phyloP scores from a whole-genome alignment of 2,329 filamentous ascomycete genomes.

The Pochonia chlamydosporia region DNA sequence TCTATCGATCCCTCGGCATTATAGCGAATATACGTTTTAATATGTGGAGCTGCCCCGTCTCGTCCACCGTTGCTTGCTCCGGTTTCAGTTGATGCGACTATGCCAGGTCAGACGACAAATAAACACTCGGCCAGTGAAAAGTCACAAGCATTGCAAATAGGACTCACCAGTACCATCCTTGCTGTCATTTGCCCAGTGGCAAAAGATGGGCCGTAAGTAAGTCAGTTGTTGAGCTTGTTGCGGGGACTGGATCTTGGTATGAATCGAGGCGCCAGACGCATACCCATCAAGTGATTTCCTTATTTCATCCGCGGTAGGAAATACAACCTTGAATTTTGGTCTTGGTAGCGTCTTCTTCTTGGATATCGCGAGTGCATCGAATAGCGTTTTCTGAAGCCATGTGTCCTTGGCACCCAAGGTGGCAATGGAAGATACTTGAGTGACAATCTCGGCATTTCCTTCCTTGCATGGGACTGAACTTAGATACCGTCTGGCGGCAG shows the following conservation, averaged over 20 bases:
- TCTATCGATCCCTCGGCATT: constrained; percentile 51
- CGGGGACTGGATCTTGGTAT: constrained; percentile 67
- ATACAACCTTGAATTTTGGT: constrained; percentile 65
- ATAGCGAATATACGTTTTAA: constrained; percentile 81
- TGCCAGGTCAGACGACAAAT: constrained; percentile 1
- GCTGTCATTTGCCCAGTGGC: constrained; percentile 68
- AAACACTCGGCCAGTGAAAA: too few species aligned
- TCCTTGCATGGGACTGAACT: constrained; percentile 41
- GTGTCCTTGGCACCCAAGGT: constrained; percentile 64
- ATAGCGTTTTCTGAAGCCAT: constrained; percentile 66
- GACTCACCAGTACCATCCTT: constrained; percentile 21
- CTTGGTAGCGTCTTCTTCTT: constrained; percentile 18
- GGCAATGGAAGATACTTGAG: constrained; percentile 76
- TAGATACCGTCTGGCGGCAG: constrained; percentile 57
- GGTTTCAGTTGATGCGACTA: constrained; percentile 20
- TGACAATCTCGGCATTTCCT: constrained; percentile 43
- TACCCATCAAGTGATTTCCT: constrained; percentile 74
- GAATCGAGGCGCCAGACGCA: constrained; percentile 69
- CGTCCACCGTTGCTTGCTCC: constrained; percentile 48
- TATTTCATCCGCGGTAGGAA: constrained; percentile 76
- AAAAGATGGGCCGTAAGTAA: constrained; percentile 64
- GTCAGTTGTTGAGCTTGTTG: constrained; percentile 68
- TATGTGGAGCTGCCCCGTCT: constrained; percentile 71
- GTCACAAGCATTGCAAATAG: background rate
- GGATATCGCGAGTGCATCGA: constrained; percentile 39